Base-by-base conservation (phyloP, 2,329 filamentous ascomycete species). In the Aspergillus cejpii region DNA sequence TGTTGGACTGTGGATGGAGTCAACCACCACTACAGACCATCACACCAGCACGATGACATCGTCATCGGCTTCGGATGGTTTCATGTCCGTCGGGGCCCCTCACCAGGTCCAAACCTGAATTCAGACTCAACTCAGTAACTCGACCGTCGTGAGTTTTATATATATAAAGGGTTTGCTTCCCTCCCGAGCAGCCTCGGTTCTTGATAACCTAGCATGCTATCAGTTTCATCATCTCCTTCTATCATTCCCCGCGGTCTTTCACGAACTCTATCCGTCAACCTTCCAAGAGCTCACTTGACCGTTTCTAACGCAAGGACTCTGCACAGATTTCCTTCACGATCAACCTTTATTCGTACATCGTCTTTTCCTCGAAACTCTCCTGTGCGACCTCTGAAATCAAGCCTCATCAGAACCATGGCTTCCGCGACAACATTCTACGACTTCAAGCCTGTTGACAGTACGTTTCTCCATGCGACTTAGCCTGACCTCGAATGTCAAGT, bases 391-490 rank as follows among this genome's bases (percentile, higher is more conserved):
- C 23, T 43, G 21, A 33, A 39, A 15, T 19, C 17, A 11, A 10
- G 4, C n/a, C 43, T 51, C 34, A 42, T 37, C 43, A 53, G 43
- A 49, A 73, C 59, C 56, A 80, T 80, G 77, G 60, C 77, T 15
- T 78, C 76, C 47, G 77, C 77, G 41, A 79, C 77, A 14, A 69
- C 60, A 24, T 80, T 81, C 63, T 79, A 71, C 70, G 76, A 80
- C 45, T 81, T 81, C 63, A 75, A 76, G 66, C 75, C 77, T 37
- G 69, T 71, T 45, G 75, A 79, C 55, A 78, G 75, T 78, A 69
- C 50, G 74, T 72, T 26, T 29, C 34, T 36, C 29, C 14, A 3
- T 27, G 20, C 24, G 5, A 5, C 15, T 37, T 5, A 5, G n/a
- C 19, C 15, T 14, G 6, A n/a, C 15, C 29, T 34, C 14, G 27